Percentiles rank a stretch among this genome's conserved stretches.
These are phyloP conservation scores for Scleromitrula shiraiana DNA, from an alignment of 2,329 filamentous ascomycete species.

Conservation along the genomic window DNA sequence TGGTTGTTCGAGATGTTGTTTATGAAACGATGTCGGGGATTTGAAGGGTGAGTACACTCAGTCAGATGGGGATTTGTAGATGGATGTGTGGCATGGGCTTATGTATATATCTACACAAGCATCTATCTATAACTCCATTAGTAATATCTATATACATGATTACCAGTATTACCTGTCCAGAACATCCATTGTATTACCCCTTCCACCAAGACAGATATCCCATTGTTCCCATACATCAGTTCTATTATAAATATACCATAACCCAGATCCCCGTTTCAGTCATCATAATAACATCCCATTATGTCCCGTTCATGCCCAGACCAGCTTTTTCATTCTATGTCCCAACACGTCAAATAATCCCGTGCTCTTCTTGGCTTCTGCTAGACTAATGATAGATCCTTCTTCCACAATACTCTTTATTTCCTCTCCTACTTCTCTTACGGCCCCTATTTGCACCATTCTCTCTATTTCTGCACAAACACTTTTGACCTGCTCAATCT, in stretches of 20 bases:
- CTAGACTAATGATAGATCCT: slow-evolving; percentile 71
- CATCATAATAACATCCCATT: neutral
- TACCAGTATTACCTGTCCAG: neutral
- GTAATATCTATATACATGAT: neutral
- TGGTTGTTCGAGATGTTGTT: neutral
- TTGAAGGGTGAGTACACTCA: neutral
- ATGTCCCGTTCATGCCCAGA: slow-evolving; percentile 51
- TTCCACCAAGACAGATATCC: neutral
- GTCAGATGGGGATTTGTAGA: neutral
- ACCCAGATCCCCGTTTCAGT: neutral
- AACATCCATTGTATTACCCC: neutral
- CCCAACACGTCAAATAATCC: slow-evolving; percentile 80
- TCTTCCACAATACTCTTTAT: slow-evolving; percentile 42
- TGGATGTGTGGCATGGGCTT: too few species aligned
- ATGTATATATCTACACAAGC: neutral
- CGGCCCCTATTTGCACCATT: slow-evolving; percentile 45
- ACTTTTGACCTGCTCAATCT: slow-evolving; percentile 27
- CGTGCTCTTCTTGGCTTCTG: slow-evolving; percentile 80
- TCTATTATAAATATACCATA: too few species aligned
- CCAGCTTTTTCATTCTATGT: slow-evolving; percentile 86
- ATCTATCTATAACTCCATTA: neutral
- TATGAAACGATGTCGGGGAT: neutral
- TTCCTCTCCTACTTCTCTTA: slow-evolving; percentile 31
- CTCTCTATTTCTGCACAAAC: slow-evolving; percentile 27
- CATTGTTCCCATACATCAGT: neutral